These are phyloP conservation scores for Chrysoporthe austroafricana DNA, from an alignment of 2,329 filamentous ascomycete genomes.

Conservation along the genomic window DNA sequence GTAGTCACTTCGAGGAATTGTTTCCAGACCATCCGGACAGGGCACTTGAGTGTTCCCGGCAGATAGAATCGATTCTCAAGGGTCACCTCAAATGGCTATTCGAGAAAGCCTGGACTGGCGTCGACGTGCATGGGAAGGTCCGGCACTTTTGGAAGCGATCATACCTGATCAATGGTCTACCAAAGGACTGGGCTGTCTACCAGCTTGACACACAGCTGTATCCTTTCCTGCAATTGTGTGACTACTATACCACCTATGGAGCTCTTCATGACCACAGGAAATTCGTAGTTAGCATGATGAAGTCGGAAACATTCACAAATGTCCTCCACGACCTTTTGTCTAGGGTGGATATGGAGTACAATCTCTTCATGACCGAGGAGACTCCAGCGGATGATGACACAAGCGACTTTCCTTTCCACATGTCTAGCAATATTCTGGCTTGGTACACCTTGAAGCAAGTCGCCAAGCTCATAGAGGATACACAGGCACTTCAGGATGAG, in stretches of 20 bases:
- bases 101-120: constrained; percentile 19
- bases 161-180: constrained; percentile 31
- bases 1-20: neutral
- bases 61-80: constrained; percentile 4
- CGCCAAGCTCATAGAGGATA: constrained; percentile 6
- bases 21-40: neutral
- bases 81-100: constrained; percentile 32
- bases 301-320: constrained; percentile 13
- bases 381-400: constrained; percentile 31
- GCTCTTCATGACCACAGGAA: neutral
- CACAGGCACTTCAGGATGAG: neutral
- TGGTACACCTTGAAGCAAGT: constrained; percentile 30
- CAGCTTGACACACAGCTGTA: constrained; percentile 34
- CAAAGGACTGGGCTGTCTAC: constrained; percentile 31
- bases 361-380: constrained; percentile 30
- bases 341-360: constrained; percentile 13
- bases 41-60: constrained; percentile 9
- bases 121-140: neutral
- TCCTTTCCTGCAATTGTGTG: constrained; percentile 32
- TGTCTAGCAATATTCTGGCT: constrained; percentile 31
- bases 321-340: constrained; percentile 24
- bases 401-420: constrained; percentile 29
- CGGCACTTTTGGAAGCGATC: constrained; percentile 31
- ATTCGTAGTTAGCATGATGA: constrained; percentile 20
- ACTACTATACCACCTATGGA: constrained; percentile 24